Evolutionary conservation across 345 rosid species (phyloP).

Genomic region (Heritiera littoralis): DNA sequence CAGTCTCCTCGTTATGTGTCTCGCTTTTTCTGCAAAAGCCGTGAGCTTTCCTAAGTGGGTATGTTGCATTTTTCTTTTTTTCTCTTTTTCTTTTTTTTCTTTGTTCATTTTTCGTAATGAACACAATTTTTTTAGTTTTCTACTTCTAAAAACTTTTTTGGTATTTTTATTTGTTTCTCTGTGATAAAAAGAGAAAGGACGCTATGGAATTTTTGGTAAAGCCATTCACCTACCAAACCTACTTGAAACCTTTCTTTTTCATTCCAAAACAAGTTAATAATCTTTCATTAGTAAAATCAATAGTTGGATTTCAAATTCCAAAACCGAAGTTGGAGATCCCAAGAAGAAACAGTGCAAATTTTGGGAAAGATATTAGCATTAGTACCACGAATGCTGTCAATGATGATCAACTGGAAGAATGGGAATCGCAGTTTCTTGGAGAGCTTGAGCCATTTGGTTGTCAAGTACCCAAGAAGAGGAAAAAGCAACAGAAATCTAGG

Average conservation of each 20-base stretch:
- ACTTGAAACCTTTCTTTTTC: slow-evolving; percentile 36
- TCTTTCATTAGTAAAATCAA: slow-evolving; percentile 32
- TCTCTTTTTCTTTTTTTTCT: neutral
- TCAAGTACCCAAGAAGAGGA: slow-evolving; percentile 64
- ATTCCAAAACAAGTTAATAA: slow-evolving; percentile 27
- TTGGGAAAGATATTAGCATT: slow-evolving; percentile 25
- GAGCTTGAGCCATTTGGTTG: slow-evolving; percentile 65
- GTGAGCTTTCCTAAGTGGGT: neutral
- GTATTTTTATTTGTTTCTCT: neutral
- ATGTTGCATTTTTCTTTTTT: neutral
- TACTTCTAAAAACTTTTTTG: neutral
- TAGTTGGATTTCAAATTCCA: slow-evolving; percentile 24
- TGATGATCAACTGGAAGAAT: slow-evolving; percentile 38
- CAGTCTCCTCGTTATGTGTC: neutral
- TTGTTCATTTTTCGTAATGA: neutral
- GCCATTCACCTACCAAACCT: slow-evolving; percentile 36
- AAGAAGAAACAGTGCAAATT: slow-evolving; percentile 17
- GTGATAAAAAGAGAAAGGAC: neutral
- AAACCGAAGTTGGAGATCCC: slow-evolving; percentile 29
- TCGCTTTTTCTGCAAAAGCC: neutral
- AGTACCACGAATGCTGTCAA: slow-evolving; percentile 20
- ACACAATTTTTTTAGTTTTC: neutral
- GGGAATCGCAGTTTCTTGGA: slow-evolving; percentile 79
- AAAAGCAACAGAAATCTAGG: slow-evolving; percentile 46
- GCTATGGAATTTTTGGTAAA: slow-evolving; percentile 47